Base-by-base conservation (phyloP, 192 early-diverging fungal species). In the Chytriomyces hyalinus region DNA sequence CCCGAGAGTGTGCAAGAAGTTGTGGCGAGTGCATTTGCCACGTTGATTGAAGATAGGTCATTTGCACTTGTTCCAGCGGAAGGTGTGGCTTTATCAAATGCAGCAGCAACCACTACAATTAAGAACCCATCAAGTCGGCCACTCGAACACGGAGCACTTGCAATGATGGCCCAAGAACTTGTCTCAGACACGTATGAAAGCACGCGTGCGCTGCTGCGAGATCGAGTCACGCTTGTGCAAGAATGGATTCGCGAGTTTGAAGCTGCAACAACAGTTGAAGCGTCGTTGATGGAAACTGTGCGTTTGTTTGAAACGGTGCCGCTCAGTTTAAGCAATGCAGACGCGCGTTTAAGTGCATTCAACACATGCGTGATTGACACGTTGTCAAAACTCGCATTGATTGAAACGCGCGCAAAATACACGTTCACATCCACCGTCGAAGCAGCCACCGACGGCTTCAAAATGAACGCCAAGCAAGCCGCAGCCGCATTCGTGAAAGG, bases 301-400 rank as follows among this genome's bases (percentile, higher is more conserved):
- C 26, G 17, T 5, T 22, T 5, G 10, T 13, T 15, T 6, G 15
- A 15, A 48, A 36, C 28, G 20, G 65, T 1, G 13, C 28, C 46
- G 15, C 65, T 11, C 62, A 63, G 36, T 13, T 63, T 36, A 63
- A 63, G 62, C 62, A 59, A 13, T 20, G 53, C 53, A 59, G 53
- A 17, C 5, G 53, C 20, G 22, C 24, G 11, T 10, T 63, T 63
- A 20, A 63, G 24, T 36, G 36, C 10, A 13, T 63, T 63, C 62
- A 63, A 63, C 36, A 63, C 62, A 26, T 20, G 62, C 11, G 20
- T 63, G 10, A 10, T 10, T 11, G 11, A 20, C 11, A 36, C 62
- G 10, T 20, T 63, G 3, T 10, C 20, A 20, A 26, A 26, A 63
- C 62, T 63, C 15, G 5, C 62, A 26, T 36, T 63, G 11, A 63